Evolutionary conservation across 2,329 filamentous ascomycete species (phyloP).

Genomic region (Akanthomyces muscarius): DNA sequence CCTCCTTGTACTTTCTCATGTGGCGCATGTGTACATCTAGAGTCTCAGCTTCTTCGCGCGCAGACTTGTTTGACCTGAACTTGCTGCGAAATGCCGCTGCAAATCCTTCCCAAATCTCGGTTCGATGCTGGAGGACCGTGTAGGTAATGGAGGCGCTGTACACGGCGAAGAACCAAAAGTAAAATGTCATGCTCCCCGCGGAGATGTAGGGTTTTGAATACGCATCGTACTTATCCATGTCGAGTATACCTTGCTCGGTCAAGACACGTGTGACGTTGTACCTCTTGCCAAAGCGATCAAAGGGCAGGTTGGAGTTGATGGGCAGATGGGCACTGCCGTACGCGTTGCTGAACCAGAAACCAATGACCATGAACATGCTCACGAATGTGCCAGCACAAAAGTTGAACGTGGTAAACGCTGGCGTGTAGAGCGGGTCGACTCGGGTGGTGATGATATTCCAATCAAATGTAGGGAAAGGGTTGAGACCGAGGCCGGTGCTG

Average conservation of each 20-base stretch:
- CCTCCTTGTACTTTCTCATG: slow-evolving; percentile 44
- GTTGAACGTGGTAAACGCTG: slow-evolving; percentile 36
- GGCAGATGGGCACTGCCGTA: slow-evolving; percentile 37
- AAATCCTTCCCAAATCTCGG: slow-evolving; percentile 36
- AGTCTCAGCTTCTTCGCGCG: slow-evolving; percentile 23
- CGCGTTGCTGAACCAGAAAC: slow-evolving; percentile 31
- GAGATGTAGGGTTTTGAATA: slow-evolving; percentile 42
- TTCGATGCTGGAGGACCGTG: slow-evolving; percentile 36
- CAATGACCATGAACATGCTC: slow-evolving; percentile 28
- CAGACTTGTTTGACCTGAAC: slow-evolving; percentile 25
- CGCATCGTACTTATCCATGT: slow-evolving; percentile 33
- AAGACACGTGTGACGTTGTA: slow-evolving; percentile 38
- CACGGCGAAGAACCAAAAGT: slow-evolving; percentile 39
- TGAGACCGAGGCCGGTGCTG: slow-evolving; percentile 37
- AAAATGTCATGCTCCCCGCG: slow-evolving; percentile 33
- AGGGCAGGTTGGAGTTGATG: slow-evolving; percentile 38
- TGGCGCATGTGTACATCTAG: slow-evolving; percentile 43
- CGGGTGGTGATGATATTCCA: slow-evolving; percentile 36
- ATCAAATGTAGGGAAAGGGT: slow-evolving; percentile 40
- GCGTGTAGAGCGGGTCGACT: slow-evolving; percentile 36
- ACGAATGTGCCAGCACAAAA: slow-evolving; percentile 29
- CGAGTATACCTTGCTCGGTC: slow-evolving; percentile 33
- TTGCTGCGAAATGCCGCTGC: slow-evolving; percentile 29
- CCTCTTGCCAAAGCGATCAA: slow-evolving; percentile 34
- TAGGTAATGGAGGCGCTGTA: slow-evolving; percentile 39